Percentiles rank a stretch among this genome's conserved stretches.
phyloP scores from a whole-genome alignment of 2,329 filamentous ascomycete species.

The Thielaviopsis cerberus region DNA sequence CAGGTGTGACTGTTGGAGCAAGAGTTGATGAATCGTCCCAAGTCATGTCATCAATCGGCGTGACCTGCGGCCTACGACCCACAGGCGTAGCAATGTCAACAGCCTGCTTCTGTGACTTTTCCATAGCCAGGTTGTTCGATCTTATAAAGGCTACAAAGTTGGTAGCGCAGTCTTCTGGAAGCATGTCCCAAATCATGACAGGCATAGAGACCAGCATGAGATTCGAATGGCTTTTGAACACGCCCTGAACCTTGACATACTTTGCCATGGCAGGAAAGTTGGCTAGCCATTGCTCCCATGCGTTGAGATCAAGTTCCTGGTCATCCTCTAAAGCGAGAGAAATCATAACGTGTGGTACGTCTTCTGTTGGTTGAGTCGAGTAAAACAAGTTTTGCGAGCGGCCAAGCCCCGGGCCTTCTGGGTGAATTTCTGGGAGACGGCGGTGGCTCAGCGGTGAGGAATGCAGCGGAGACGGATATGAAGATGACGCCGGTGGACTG shows the following conservation, averaged over 20 bases:
- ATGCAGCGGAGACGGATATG: neutral
- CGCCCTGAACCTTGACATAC: slow-evolving; percentile 41
- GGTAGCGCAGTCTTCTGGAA: slow-evolving; percentile 38
- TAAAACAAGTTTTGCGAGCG: slow-evolving; percentile 13
- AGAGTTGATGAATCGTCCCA: slow-evolving; percentile 7
- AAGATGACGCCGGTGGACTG: neutral
- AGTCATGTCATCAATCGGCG: neutral
- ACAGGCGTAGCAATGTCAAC: neutral
- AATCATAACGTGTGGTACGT: slow-evolving; percentile 42
- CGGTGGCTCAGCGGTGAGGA: neutral
- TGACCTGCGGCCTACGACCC: neutral
- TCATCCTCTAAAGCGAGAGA: slow-evolving; percentile 40
- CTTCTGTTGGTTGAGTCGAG: slow-evolving; percentile 29
- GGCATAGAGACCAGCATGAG: slow-evolving; percentile 39
- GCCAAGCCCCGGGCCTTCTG: slow-evolving; percentile 6
- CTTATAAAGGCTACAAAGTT: slow-evolving; percentile 41
- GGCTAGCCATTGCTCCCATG: slow-evolving; percentile 39
- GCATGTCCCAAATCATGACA: slow-evolving; percentile 39
- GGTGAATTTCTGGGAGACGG: neutral
- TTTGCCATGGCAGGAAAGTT: slow-evolving; percentile 38
- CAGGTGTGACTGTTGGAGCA: neutral
- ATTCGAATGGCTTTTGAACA: slow-evolving; percentile 43
- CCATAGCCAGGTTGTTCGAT: slow-evolving; percentile 33
- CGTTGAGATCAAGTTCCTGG: slow-evolving; percentile 35
- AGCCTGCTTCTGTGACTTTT: slow-evolving; percentile 14